phyloP scores from a whole-genome alignment of 192 early-diverging fungal species.

The Phlyctochytrium bullatum region DNA sequence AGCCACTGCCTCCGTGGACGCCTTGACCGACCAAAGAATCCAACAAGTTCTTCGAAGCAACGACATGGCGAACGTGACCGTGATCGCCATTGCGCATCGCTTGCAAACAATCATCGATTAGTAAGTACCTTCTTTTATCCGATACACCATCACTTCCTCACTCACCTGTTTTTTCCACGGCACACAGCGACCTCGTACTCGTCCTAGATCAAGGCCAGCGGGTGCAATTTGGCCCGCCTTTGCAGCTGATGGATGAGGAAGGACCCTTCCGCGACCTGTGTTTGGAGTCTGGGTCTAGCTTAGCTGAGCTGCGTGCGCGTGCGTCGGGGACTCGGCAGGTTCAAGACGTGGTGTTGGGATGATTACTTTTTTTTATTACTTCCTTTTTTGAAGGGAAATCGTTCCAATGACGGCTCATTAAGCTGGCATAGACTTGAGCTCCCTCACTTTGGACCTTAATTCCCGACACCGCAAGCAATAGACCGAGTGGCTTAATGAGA shows the following conservation, averaged over 20 bases:
- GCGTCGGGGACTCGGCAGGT: too few relatives aligned
- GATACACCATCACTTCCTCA: neutral
- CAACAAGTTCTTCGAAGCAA: slow-evolving; percentile 71
- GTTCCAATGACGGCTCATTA: too few relatives aligned
- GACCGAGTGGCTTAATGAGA: too few relatives aligned
- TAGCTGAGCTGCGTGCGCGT: too few relatives aligned
- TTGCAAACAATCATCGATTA: slow-evolving; percentile 58
- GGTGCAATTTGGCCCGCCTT: slow-evolving; percentile 62
- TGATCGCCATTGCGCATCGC: slow-evolving; percentile 74
- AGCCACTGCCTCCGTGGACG: slow-evolving; percentile 61
- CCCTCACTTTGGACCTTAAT: too few relatives aligned
- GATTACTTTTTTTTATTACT: too few relatives aligned
- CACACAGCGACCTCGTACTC: slow-evolving; percentile 59
- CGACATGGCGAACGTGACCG: slow-evolving; percentile 43
- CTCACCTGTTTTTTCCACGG: neutral
- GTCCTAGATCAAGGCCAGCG: slow-evolving; percentile 75
- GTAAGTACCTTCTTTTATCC: neutral
- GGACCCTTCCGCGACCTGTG: slow-evolving; percentile 77
- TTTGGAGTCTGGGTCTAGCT: slow-evolving; percentile 70
- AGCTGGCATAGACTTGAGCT: too few relatives aligned
- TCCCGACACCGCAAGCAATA: too few relatives aligned
- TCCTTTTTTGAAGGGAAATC: too few relatives aligned
- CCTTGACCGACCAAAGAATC: slow-evolving; percentile 57
- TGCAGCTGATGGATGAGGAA: slow-evolving; percentile 49
- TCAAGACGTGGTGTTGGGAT: too few relatives aligned